Evolutionary conservation across 2,329 filamentous ascomycete genomes (phyloP).

Genomic region (Coniochaeta ligniaria): DNA sequence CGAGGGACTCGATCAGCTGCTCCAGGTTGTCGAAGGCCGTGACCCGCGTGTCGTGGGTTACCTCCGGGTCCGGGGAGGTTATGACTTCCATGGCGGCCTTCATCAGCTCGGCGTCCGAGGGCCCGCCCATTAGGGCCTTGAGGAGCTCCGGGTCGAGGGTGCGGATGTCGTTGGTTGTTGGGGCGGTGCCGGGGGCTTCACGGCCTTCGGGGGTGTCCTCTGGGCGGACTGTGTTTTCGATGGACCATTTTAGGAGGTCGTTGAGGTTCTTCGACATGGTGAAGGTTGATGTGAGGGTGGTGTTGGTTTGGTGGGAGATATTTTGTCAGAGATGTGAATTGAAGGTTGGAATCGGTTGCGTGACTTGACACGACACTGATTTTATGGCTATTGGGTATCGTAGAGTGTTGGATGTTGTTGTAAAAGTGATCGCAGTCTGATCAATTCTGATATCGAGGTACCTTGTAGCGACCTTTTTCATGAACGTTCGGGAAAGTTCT

Average conservation of each 20-base stretch:
- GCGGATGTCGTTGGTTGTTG: conserved; percentile 7
- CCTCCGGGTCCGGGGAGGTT: conserved; percentile 46
- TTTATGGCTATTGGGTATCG: background rate
- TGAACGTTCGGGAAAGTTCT: background rate
- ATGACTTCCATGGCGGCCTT: conserved; percentile 73
- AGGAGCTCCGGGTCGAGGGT: conserved; percentile 64
- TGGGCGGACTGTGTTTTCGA: conserved; percentile 26
- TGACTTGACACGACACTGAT: too few relatives aligned
- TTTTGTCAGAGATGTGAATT: background rate
- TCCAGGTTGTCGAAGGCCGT: conserved; percentile 93
- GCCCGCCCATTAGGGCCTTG: conserved; percentile 70
- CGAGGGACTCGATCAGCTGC: conserved; percentile 82
- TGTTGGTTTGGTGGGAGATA: conserved; percentile 3
- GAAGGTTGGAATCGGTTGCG: background rate
- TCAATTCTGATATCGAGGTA: background rate
- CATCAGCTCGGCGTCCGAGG: conserved; percentile 91
- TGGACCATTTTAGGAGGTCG: conserved; percentile 29
- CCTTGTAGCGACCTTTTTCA: background rate
- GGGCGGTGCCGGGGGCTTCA: conserved; percentile 3
- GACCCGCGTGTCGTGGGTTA: conserved; percentile 68
- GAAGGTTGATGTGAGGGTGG: background rate
- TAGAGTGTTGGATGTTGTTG: background rate
- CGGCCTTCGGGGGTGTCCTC: conserved; percentile 13
- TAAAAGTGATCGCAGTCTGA: background rate
- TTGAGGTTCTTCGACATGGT: conserved; percentile 23